Evolutionary conservation across 1,284 basidiomycete genomes (phyloP), one percentile per base, ranked within the genome.

Genomic region (Trichosporon coremiiforme): DNA sequence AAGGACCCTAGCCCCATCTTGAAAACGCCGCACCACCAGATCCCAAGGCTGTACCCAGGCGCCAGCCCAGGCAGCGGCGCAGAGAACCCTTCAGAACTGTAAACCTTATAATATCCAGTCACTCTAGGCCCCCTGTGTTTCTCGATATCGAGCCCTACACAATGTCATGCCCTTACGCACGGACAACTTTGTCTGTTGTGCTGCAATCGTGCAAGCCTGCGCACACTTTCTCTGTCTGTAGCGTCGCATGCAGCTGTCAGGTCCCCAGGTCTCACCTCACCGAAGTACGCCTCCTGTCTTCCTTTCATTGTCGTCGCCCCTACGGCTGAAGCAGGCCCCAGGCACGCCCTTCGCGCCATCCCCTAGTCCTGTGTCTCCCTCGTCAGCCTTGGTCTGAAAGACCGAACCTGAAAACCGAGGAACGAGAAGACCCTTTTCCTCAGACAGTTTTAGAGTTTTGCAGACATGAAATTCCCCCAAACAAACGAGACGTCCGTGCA

Each of bases 391-490:
- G 50, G 50, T 53, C 20, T 20, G 50, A 3, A n/a, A 5, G 20
- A 6, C 4, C 12, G n/a, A 17, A 2, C 50, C 50, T 53, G 50
- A 53, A 53, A 25, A 53, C 50, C 50, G 50, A 53, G 50, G 50
- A 20, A 53, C 5, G 9, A 20, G 50, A 10, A 17, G 22, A 25
- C 50, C 50, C 50, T 25, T 53, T 20, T 25, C 50, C 50, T 20
- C 8, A 7, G 10, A 53, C 17, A 53, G 20, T 53, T 53, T 25
- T 53, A 53, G 50, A 53, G 50, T 53, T 53, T 53, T 53, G 22
- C 50, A 53, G 50, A 53, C 50, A 53, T 53, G 50, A 53, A 20
- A 22, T 22, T 53, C 50, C 22, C 50, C 50, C 50, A 53, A 53
- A 53, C 50, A 53, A 53, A 53, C 20, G 50, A 25, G 10, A 10